phyloP scores from a whole-genome alignment of 768 basidiomycete species.

The Dictyophora rubrovolvata region DNA sequence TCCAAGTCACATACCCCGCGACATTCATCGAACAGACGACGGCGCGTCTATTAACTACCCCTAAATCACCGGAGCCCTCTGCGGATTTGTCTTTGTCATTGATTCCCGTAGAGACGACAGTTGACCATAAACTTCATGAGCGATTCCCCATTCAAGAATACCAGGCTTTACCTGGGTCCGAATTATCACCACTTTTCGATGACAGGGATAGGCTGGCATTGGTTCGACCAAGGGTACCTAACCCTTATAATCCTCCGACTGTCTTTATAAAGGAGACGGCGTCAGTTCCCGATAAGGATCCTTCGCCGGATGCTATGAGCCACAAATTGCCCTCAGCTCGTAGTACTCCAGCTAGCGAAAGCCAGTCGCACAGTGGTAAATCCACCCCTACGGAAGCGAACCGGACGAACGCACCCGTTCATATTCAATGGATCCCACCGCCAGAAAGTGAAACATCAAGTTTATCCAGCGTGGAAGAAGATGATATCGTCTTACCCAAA shows the following conservation, averaged over 20 bases:
- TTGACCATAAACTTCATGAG: neutral
- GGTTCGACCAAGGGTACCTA: neutral
- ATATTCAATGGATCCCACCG: neutral
- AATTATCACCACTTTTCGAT: neutral
- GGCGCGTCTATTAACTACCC: neutral
- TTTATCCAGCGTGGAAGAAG: neutral
- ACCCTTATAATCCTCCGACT: neutral
- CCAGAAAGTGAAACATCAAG: neutral
- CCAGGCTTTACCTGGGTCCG: neutral
- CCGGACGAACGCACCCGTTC: neutral
- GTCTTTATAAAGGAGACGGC: neutral
- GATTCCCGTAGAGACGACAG: neutral
- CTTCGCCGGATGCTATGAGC: neutral
- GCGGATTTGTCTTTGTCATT: neutral
- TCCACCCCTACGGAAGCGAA: neutral
- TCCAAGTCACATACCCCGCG: neutral
- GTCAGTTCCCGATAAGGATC: neutral
- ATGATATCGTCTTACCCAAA: neutral
- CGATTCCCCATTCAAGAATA: neutral
- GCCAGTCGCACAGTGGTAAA: neutral
- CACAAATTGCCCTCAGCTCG: neutral
- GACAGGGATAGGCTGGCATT: neutral
- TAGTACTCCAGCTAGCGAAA: neutral
- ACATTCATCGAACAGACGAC: neutral
- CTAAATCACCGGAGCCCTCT: neutral